These are phyloP conservation scores for Cylindrotheca fusiformis DNA, from an alignment of 108 stramenopile species.

Conservation along the genomic window DNA sequence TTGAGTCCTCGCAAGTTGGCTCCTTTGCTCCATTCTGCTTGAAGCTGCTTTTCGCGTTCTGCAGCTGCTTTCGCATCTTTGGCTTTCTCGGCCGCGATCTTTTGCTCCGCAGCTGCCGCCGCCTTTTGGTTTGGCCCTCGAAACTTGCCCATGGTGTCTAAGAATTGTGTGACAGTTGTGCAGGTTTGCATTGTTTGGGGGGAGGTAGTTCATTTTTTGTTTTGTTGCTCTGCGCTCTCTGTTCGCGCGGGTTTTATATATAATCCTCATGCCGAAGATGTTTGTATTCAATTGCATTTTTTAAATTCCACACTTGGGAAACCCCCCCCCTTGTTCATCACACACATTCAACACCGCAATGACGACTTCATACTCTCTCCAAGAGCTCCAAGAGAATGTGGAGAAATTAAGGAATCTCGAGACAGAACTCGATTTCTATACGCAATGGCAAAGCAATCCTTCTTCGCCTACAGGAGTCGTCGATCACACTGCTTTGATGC, in stretches of 20 bases:
- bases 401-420: background rate
- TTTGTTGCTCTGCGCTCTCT: too few relatives aligned
- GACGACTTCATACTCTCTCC: background rate
- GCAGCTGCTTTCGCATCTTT: conserved; percentile 67
- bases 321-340: too few relatives aligned
- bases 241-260: too few relatives aligned
- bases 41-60: conserved; percentile 25
- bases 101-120: conserved; percentile 55
- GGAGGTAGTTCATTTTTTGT: too few relatives aligned
- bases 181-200: too few relatives aligned
- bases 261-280: too few relatives aligned
- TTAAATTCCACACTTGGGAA: too few relatives aligned
- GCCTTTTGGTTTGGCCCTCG: conserved; percentile 59
- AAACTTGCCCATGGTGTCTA: conserved; percentile 13
- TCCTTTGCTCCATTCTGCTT: conserved; percentile 64
- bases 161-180: too few relatives aligned
- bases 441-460: conserved; percentile 2
- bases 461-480: conserved; percentile 12
- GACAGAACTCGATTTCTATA: background rate
- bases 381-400: background rate
- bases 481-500: conserved; percentile 8
- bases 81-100: conserved; percentile 59
- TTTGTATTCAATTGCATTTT: too few relatives aligned
- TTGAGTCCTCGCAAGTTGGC: conserved; percentile 48
- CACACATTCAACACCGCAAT: too few relatives aligned